Conservation (phyloP, 371 early-diverging fungal species). For the Mortierella sp. region DNA sequence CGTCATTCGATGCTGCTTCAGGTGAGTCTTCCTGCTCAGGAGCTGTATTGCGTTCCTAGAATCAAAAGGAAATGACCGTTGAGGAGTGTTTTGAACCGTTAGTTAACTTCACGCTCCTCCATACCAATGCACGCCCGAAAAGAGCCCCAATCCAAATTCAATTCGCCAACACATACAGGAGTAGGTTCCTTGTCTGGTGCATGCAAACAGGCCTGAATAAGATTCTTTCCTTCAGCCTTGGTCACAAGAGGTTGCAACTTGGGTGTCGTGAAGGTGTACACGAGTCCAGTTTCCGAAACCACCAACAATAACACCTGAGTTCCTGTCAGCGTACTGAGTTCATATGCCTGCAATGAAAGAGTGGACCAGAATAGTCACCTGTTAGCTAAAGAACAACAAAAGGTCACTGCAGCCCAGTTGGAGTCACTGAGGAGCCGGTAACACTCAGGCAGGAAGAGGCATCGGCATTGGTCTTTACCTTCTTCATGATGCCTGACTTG, state of each 20-base stretch:
- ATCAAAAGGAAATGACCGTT: too few relatives aligned
- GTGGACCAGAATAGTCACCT: too few relatives aligned
- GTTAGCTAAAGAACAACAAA: conserved; percentile 5
- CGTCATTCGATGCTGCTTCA: conserved; percentile 15
- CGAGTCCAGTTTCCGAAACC: conserved; percentile 97
- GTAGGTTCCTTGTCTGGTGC: conserved; percentile 72
- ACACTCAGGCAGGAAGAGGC: too few relatives aligned
- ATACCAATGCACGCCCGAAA: too few relatives aligned
- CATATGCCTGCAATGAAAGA: conserved; percentile 80
- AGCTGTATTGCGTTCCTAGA: conserved; percentile 14
- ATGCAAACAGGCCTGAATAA: conserved; percentile 96
- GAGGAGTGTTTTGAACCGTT: too few relatives aligned
- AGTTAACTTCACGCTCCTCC: too few relatives aligned
- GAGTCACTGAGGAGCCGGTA: too few relatives aligned
- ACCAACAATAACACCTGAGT: conserved; percentile 96
- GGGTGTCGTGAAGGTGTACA: conserved; percentile 98
- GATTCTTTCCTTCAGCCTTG: conserved; percentile 91
- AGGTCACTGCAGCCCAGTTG: too few relatives aligned
- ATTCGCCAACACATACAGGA: conserved; percentile 20
- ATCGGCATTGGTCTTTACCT: too few relatives aligned
- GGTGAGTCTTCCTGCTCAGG: conserved; percentile 13
- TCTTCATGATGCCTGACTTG: conserved; percentile 99
- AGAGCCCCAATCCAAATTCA: neutral
- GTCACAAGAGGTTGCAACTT: conserved; percentile 96
- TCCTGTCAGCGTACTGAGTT: conserved; percentile 95